Conservation (phyloP, 768 basidiomycete species). For the Phaffia australis region DNA sequence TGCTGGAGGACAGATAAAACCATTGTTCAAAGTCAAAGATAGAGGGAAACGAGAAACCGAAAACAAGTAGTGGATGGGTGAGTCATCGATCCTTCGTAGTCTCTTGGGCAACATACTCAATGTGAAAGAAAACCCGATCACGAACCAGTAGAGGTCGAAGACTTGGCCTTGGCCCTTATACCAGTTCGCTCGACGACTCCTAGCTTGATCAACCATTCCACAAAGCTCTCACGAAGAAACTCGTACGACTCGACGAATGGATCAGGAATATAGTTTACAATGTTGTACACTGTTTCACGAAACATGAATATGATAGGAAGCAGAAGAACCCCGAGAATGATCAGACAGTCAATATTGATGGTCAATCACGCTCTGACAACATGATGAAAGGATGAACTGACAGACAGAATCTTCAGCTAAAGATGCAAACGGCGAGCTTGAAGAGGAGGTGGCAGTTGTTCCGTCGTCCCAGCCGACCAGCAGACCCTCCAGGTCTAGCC, state of each 20-base stretch:
- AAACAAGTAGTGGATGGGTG: not conserved
- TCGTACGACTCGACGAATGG: constrained; percentile 63
- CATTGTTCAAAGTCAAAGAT: constrained; percentile 29
- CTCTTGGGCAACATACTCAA: not conserved
- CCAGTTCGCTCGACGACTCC: constrained; percentile 45
- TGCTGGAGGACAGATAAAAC: not conserved
- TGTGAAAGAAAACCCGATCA: not conserved
- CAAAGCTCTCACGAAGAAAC: constrained; percentile 49
- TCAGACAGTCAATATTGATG: not conserved
- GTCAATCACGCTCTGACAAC: not conserved
- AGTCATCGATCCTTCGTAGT: too few relatives aligned
- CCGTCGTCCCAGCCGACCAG: constrained; percentile 61
- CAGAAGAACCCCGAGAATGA: not conserved
- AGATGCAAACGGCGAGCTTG: constrained; percentile 38
- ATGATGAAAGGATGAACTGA: constrained; percentile 40
- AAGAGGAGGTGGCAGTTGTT: not conserved
- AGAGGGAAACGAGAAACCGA: not conserved
- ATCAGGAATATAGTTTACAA: constrained; percentile 77
- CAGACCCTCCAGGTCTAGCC: constrained; percentile 58
- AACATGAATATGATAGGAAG: not conserved
- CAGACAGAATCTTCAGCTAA: constrained; percentile 45
- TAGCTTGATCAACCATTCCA: constrained; percentile 54
- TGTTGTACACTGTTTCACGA: constrained; percentile 54
- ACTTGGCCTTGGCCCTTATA: constrained; percentile 8
- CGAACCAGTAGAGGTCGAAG: constrained; percentile 7